A percentile compares a stretch with the other conserved stretches of the same genome.
These are phyloP conservation scores for Mesostigma viride DNA, from an alignment of 139 green algal genomes.

Conservation along the genomic window DNA sequence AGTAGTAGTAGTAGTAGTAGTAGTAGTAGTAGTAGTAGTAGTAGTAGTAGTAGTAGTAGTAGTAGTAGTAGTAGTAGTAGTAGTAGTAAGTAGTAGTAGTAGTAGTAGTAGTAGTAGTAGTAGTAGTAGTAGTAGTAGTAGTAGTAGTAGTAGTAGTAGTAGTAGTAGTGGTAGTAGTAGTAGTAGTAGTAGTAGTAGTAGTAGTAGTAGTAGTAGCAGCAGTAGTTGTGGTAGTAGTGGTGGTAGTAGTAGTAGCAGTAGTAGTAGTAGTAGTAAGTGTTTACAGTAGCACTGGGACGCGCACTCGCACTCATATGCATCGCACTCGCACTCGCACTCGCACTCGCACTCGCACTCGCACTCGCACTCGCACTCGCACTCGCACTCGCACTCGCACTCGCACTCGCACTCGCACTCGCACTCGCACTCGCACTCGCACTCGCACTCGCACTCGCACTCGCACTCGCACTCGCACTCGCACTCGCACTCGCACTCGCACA, in stretches of 20 bases:
- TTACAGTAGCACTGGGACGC: too few species aligned
- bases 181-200: background rate
- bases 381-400: too few species aligned
- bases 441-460: too few species aligned
- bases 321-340: too few species aligned
- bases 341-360: too few species aligned
- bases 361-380: too few species aligned
- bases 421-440: too few species aligned
- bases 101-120: background rate
- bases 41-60: background rate
- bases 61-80: background rate
- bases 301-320: too few species aligned
- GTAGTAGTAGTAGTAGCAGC: background rate
- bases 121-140: background rate
- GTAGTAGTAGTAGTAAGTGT: background rate
- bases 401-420: too few species aligned
- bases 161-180: background rate
- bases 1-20: background rate
- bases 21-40: background rate
- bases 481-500: too few species aligned
- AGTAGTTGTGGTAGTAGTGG: too few species aligned
- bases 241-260: background rate
- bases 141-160: background rate
- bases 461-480: too few species aligned
- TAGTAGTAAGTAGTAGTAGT: background rate